A percentile compares a stretch with the other conserved stretches of the same genome.
phyloP scores from a whole-genome alignment of 352 stramenopile species.

The Phytopythium chamaehyphon region DNA sequence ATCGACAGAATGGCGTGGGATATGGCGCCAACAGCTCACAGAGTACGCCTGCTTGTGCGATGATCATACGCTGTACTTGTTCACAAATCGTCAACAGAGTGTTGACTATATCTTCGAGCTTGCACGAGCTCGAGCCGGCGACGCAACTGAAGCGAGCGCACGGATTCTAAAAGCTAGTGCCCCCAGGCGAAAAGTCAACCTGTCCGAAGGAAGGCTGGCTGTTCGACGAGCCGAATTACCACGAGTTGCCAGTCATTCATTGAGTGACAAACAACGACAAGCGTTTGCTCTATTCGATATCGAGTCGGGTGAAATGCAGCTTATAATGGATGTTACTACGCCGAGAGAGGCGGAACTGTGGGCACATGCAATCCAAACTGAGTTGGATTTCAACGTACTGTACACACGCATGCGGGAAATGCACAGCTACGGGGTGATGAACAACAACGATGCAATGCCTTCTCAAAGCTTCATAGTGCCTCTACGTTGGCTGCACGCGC shows the following conservation, averaged over 20 bases:
- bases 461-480: constrained; percentile 12
- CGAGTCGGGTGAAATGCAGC: constrained; percentile 23
- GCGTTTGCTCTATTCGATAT: constrained; percentile 71
- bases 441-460: constrained; percentile 1
- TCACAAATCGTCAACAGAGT: constrained; percentile 36
- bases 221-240: constrained; percentile 36
- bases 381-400: constrained; percentile 32
- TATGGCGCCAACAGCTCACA: constrained; percentile 58
- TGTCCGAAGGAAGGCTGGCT: constrained; percentile 38
- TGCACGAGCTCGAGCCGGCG: constrained; percentile 17
- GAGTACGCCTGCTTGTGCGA: constrained; percentile 66
- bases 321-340: constrained; percentile 52
- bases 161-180: constrained; percentile 39
- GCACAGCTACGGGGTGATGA: constrained; percentile 1
- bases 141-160: constrained; percentile 24
- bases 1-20: constrained; percentile 51
- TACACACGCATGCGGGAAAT: constrained; percentile 20
- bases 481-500: constrained; percentile 47
- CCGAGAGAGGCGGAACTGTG: constrained; percentile 33
- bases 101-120: constrained; percentile 59
- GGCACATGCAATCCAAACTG: constrained; percentile 34
- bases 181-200: constrained; percentile 38
- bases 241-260: neutral
- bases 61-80: constrained; percentile 52
- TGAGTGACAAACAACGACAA: constrained; percentile 20